Conservation (phyloP, 192 early-diverging fungal species). For the Linnemannia elongata region DNA sequence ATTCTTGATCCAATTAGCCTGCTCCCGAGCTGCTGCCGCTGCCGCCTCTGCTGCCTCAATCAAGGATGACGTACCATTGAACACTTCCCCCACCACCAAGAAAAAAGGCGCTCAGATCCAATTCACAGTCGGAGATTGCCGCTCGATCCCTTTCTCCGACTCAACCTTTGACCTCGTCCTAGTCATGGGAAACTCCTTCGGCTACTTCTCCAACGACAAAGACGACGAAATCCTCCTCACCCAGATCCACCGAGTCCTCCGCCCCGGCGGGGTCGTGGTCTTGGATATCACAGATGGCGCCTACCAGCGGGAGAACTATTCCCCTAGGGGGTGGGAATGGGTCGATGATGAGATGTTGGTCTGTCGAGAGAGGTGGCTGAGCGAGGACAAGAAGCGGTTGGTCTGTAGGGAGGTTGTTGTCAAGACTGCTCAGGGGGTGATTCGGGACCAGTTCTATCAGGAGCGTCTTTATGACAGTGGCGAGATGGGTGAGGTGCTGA, state of each 20-base stretch:
- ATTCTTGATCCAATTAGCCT: constrained; percentile 66
- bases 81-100: not conserved
- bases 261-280: constrained; percentile 63
- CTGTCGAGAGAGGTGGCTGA: constrained; percentile 71
- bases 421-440: constrained; percentile 59
- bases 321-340: constrained; percentile 72
- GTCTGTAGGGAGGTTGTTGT: constrained; percentile 67
- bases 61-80: not conserved
- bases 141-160: constrained; percentile 64
- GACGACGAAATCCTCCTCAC: constrained; percentile 60
- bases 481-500: constrained; percentile 58
- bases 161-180: constrained; percentile 65
- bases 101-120: not conserved
- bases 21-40: constrained; percentile 47
- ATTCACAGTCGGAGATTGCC: constrained; percentile 74
- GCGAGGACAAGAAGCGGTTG: constrained; percentile 62
- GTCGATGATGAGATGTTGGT: constrained; percentile 72
- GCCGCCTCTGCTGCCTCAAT: constrained; percentile 21
- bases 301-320: constrained; percentile 66
- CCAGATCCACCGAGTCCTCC: constrained; percentile 61
- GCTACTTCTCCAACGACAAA: constrained; percentile 68
- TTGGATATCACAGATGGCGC: constrained; percentile 71
- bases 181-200: constrained; percentile 75
- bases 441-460: constrained; percentile 75
- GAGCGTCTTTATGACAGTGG: constrained; percentile 64